Conservation (phyloP, 305 asterid genomes). For the Ilex paraguariensis region DNA sequence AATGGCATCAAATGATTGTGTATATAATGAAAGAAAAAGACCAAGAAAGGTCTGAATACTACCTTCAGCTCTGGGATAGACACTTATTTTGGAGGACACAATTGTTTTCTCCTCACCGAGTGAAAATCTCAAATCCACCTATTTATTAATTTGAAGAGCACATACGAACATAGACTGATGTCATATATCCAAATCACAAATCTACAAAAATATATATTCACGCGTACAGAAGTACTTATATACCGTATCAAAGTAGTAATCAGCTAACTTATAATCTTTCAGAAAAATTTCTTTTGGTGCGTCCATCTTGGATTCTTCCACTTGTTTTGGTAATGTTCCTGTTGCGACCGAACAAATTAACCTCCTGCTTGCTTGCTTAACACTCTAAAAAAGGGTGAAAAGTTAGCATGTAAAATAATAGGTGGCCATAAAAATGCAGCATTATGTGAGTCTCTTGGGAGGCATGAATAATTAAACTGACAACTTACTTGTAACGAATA, state of each 20-base stretch:
- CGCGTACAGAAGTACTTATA: not conserved
- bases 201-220: not conserved
- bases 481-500: constrained; percentile 41
- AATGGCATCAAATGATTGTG: not conserved
- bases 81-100: constrained; percentile 56
- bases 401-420: not conserved
- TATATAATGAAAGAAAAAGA: not conserved
- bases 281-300: constrained; percentile 81
- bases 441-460: not conserved
- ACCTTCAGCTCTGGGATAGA: constrained; percentile 81
- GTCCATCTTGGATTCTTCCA: constrained; percentile 72
- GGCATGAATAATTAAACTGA: not conserved
- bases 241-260: constrained; percentile 74
- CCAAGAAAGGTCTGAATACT: constrained; percentile 8
- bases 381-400: constrained; percentile 20
- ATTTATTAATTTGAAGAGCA: constrained; percentile 11
- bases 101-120: constrained; percentile 79
- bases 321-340: constrained; percentile 50
- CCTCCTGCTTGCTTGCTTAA: constrained; percentile 38
- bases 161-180: not conserved
- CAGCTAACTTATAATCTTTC: constrained; percentile 88
- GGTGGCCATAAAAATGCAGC: not conserved
- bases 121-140: constrained; percentile 76
- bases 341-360: constrained; percentile 83
- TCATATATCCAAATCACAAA: constrained; percentile 3